Conservation (phyloP, 257 asterid genomes). For the Thymus mandschuricus region DNA sequence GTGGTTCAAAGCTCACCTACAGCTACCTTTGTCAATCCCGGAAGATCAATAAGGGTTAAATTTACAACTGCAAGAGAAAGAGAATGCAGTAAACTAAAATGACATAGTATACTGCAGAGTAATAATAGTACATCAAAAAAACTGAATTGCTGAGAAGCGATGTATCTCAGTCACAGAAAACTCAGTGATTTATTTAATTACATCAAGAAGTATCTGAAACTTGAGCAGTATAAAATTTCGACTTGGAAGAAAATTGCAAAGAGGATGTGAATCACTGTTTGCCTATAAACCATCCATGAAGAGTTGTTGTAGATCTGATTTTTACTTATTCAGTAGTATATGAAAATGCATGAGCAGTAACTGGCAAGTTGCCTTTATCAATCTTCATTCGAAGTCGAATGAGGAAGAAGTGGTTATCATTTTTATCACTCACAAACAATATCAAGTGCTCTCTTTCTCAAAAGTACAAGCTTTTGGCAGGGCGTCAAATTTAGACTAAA, state of each 20-base stretch:
- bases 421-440: neutral
- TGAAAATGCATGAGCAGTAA: neutral
- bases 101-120: conserved; percentile 1
- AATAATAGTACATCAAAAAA: neutral
- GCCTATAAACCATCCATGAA: conserved; percentile 17
- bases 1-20: conserved; percentile 70
- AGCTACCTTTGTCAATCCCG: conserved; percentile 97
- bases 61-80: conserved; percentile 75
- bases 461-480: conserved; percentile 14
- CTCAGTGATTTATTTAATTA: neutral
- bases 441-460: conserved; percentile 4
- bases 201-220: conserved; percentile 6
- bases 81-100: conserved; percentile 7
- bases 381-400: conserved; percentile 5
- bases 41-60: conserved; percentile 94
- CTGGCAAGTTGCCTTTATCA: conserved; percentile 1
- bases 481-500: conserved; percentile 15
- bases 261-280: neutral
- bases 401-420: conserved; percentile 3
- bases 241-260: conserved; percentile 11
- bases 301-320: neutral
- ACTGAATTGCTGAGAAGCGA: neutral
- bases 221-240: neutral
- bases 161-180: conserved; percentile 14
- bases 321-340: neutral